phyloP scores from a whole-genome alignment of 2,329 filamentous ascomycete genomes.

The Cadophora malorum region DNA sequence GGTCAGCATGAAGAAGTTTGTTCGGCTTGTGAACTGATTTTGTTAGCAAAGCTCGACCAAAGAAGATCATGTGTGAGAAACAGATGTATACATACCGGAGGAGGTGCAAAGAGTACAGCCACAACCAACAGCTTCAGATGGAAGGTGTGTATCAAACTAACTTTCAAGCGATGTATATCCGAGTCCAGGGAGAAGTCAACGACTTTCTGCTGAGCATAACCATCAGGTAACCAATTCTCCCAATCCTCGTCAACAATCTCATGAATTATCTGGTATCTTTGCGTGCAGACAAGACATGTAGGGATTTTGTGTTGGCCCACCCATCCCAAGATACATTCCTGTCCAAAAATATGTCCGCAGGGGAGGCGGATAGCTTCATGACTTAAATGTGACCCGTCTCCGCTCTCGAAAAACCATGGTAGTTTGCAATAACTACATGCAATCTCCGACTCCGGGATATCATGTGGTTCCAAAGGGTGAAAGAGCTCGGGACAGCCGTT shows the following conservation, averaged over 20 bases:
- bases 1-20: conserved; percentile 13
- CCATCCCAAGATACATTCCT: conserved; percentile 17
- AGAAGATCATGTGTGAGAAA: neutral
- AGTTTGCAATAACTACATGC: no score
- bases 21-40: conserved; percentile 15
- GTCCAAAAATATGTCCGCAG: conserved; percentile 21
- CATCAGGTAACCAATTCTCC: neutral
- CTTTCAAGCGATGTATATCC: neutral
- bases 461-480: neutral
- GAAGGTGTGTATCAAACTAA: neutral
- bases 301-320: neutral
- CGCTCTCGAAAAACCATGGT: no score
- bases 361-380: neutral
- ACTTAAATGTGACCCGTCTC: no score
- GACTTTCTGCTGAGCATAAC: neutral
- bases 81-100: neutral
- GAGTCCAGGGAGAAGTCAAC: neutral
- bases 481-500: conserved; percentile 12
- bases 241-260: neutral
- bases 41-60: neutral
- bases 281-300: conserved; percentile 1
- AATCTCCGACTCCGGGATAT: conserved; percentile 1
- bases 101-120: neutral
- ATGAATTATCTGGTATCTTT: conserved; percentile 14
- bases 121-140: neutral